phyloP scores from a whole-genome alignment of 2,329 filamentous ascomycete species.

The Pseudopithomyces maydicus region DNA sequence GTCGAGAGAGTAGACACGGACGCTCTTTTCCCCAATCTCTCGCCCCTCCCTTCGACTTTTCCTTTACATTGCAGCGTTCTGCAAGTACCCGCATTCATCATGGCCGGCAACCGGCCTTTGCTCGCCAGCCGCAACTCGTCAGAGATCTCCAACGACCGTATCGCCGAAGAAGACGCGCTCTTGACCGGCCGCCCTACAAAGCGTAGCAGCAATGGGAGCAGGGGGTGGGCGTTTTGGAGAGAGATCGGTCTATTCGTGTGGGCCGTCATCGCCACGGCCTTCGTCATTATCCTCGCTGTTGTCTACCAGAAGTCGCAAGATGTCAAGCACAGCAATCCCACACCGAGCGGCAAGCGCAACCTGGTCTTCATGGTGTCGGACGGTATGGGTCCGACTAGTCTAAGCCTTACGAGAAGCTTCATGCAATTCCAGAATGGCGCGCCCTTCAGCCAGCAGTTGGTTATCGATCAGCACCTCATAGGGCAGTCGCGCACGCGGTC shows the following conservation, averaged over 20 bases:
- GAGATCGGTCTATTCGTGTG: constrained; percentile 80
- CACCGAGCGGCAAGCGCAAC: constrained; percentile 75
- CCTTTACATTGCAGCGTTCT: background rate
- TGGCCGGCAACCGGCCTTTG: constrained; percentile 57
- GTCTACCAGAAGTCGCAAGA: constrained; percentile 68
- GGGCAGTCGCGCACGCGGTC: constrained; percentile 88
- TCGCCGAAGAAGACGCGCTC: constrained; percentile 67
- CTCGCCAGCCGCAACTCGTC: constrained; percentile 62
- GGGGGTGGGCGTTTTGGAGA: constrained; percentile 65
- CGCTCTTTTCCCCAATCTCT: background rate
- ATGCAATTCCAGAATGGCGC: constrained; percentile 76
- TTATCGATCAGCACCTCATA: constrained; percentile 86
- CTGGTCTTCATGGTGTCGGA: constrained; percentile 99
- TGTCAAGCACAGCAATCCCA: constrained; percentile 34
- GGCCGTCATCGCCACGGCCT: constrained; percentile 79
- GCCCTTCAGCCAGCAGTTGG: constrained; percentile 75
- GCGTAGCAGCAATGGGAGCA: constrained; percentile 31
- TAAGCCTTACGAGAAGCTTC: constrained; percentile 85
- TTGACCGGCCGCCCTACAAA: constrained; percentile 59
- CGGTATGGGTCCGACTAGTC: constrained; percentile 93
- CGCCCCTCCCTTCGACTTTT: background rate
- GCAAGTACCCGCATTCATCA: constrained; percentile 19
- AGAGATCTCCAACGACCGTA: constrained; percentile 59
- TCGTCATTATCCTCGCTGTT: constrained; percentile 80
- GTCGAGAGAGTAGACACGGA: background rate